Conservation (phyloP, 2,329 filamentous ascomycete genomes). For the Pseudogymnoascus sp. region DNA sequence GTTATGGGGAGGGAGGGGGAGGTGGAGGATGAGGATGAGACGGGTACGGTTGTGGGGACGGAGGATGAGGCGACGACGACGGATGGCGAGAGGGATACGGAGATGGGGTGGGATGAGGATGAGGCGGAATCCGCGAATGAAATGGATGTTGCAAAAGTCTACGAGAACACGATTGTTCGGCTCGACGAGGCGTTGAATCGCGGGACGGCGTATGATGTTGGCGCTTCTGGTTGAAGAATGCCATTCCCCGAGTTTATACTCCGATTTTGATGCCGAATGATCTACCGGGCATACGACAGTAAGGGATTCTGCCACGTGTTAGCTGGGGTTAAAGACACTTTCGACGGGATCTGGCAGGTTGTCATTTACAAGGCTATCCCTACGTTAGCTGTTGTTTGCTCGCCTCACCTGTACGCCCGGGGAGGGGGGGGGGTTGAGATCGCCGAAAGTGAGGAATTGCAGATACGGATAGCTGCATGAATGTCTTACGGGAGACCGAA, state of each 20-base stretch:
- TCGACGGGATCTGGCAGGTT: not conserved
- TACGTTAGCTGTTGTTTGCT: slow-evolving; percentile 1
- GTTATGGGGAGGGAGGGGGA: slow-evolving; percentile 49
- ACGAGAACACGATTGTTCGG: slow-evolving; percentile 69
- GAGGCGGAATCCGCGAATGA: slow-evolving; percentile 49
- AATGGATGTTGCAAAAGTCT: slow-evolving; percentile 66
- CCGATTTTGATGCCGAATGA: not conserved
- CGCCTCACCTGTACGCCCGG: not conserved
- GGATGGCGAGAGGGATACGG: slow-evolving; percentile 28
- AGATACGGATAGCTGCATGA: not conserved
- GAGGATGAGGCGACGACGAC: slow-evolving; percentile 22
- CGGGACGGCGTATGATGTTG: slow-evolving; percentile 15
- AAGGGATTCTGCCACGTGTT: slow-evolving; percentile 1
- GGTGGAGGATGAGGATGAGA: slow-evolving; percentile 34
- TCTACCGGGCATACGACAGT: not conserved
- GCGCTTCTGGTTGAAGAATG: not conserved
- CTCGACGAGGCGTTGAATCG: slow-evolving; percentile 57
- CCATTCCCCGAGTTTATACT: not conserved
- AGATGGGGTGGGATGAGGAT: slow-evolving; percentile 31
- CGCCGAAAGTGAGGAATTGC: not conserved
- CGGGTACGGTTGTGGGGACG: not conserved
- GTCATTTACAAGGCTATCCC: slow-evolving; percentile 1
- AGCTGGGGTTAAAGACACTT: not conserved
- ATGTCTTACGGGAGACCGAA: not conserved
- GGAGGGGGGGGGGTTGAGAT: not conserved